Base-by-base conservation (phyloP, 768 basidiomycete species). In the Tulasnella sp. region DNA sequence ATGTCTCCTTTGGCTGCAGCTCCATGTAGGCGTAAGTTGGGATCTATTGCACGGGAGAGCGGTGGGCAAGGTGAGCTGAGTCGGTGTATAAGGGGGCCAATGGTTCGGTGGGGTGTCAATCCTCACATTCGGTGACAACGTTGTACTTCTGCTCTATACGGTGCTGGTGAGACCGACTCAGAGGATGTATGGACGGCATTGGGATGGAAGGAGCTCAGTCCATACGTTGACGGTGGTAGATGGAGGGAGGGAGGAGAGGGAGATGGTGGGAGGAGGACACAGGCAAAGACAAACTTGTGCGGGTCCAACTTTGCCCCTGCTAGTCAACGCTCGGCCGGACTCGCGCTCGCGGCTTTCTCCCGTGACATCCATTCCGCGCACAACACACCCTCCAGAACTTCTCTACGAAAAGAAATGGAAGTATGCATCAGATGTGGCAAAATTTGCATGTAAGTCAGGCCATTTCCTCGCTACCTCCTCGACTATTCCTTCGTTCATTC, bases 1-100 rank as follows among this genome's bases (percentile, higher is more conserved):
- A 96, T 84, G 79, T 99, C 94, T 68, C 95, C 95, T 35, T 78
- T 81, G 26, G 81, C 82, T 1, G 81, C 80, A 1, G 84, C 84
- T 14, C 80, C 77, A 74, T 85, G 84, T 19, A 84, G 79, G 44
- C 81, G 80, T 62, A 84, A 79, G 74, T 84, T 88, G 39, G 90
- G 88, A 76, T 91, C 91, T 93, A 29, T 59, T 32, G 44, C 9
- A 42, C 64, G 42, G 11, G 69, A 66, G 52, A 62, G 44, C 52
- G 37, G 65, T 37, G 34, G 19, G 34, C 22, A 7, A 11, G 37
- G 74, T 5, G 6, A 3, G 36, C 19, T 67, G 67, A 39, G 39
- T 67, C 67, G 36, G 39, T 42, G 67, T 6, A 32, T 41, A 42
- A 41, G 64, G 35, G 22, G 42, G 40, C 22, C 32, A n/a, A n/a